These are phyloP conservation scores for Psidium guajava DNA, from an alignment of 345 rosid species.

Conservation along the genomic window DNA sequence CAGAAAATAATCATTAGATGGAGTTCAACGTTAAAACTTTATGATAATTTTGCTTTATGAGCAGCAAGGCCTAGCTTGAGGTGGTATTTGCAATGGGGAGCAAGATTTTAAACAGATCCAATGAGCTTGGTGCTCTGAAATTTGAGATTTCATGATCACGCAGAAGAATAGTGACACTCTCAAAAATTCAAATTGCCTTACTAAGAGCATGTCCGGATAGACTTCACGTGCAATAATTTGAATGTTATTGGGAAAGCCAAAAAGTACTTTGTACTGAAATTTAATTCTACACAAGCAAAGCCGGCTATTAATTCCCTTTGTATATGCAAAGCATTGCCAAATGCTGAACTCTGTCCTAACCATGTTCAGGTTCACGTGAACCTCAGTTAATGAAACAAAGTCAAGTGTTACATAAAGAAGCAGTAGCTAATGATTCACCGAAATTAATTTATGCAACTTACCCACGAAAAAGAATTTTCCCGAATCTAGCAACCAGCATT, in stretches of 20 bases:
- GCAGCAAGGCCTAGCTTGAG: neutral
- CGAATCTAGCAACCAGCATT: slow-evolving; percentile 44
- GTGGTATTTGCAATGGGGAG: neutral
- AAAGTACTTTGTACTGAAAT: neutral
- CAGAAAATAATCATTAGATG: neutral
- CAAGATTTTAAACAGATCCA: neutral
- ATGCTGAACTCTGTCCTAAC: neutral
- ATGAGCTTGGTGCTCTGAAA: neutral
- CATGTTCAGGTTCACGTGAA: neutral
- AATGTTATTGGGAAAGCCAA: neutral
- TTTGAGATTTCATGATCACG: neutral
- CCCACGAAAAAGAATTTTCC: slow-evolving; percentile 37
- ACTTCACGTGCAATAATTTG: neutral
- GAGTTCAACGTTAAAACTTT: neutral
- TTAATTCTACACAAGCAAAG: neutral
- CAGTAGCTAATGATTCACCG: neutral
- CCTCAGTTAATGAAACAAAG: neutral
- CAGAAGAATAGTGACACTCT: neutral
- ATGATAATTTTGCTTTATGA: neutral
- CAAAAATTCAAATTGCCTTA: neutral
- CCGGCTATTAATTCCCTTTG: neutral
- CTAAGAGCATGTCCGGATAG: neutral
- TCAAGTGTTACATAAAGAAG: neutral
- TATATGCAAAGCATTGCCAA: neutral
- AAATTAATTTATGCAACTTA: slow-evolving; percentile 4